phyloP scores from a whole-genome alignment of 768 basidiomycete species.

The Ephemerocybe angulata region DNA sequence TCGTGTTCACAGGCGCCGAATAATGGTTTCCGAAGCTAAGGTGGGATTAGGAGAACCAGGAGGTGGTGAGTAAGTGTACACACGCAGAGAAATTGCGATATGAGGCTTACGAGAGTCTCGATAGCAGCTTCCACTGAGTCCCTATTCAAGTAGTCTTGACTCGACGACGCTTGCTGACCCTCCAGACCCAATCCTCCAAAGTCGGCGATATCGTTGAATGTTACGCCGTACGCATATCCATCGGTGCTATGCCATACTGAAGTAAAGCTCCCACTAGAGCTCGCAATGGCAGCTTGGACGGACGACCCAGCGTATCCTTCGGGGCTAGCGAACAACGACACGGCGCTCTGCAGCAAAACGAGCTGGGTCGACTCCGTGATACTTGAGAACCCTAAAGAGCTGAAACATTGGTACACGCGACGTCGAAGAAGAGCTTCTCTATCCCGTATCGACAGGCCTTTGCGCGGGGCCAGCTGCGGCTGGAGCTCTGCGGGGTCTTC shows the following conservation, averaged over 20 bases:
- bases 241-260: conserved; percentile 84
- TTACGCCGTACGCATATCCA: conserved; percentile 90
- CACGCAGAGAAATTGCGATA: conserved; percentile 9
- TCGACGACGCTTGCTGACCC: conserved; percentile 28
- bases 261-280: conserved; percentile 78
- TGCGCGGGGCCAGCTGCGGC: conserved; percentile 25
- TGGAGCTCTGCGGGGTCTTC: conserved; percentile 58
- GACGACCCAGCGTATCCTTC: conserved; percentile 81
- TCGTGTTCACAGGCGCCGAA: conserved; percentile 87
- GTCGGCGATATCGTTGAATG: conserved; percentile 55
- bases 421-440: conserved; percentile 82
- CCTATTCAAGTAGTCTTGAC: conserved; percentile 57
- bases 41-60: neutral
- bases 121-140: conserved; percentile 81
- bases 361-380: conserved; percentile 83
- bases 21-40: conserved; percentile 70
- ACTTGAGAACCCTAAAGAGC: conserved; percentile 70
- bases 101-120: conserved; percentile 61
- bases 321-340: conserved; percentile 79
- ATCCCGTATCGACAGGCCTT: conserved; percentile 61
- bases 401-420: conserved; percentile 87
- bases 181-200: conserved; percentile 35
- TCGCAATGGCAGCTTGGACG: conserved; percentile 88
- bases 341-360: conserved; percentile 74
- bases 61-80: neutral